A percentile compares a stretch with the other conserved stretches of the same genome.
These are phyloP conservation scores for Entonaema liquescens DNA, from an alignment of 495 filamentous ascomycete genomes.

Conservation along the genomic window DNA sequence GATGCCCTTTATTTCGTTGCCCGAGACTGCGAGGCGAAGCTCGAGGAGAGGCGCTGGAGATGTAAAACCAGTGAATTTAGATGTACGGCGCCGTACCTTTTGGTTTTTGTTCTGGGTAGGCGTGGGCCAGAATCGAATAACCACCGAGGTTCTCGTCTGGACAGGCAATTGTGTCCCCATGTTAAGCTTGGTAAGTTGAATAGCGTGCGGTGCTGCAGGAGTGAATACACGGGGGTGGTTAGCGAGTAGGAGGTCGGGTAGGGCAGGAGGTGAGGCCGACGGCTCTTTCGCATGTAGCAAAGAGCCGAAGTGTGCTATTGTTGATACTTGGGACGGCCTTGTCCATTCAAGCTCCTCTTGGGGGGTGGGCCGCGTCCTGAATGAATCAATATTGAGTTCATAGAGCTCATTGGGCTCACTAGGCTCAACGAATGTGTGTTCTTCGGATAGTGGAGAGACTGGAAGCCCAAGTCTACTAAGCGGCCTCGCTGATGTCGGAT, in stretches of 20 bases:
- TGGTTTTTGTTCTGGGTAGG: conserved; percentile 4
- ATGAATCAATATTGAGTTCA: not conserved
- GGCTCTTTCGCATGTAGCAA: conserved; percentile 44
- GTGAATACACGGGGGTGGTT: conserved; percentile 34
- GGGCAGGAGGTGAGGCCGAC: not conserved
- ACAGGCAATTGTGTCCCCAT: not conserved
- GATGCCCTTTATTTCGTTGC: conserved; percentile 34
- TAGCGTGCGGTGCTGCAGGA: conserved; percentile 37
- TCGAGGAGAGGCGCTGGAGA: conserved; percentile 48
- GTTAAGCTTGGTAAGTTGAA: conserved; percentile 36
- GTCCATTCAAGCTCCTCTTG: conserved; percentile 43
- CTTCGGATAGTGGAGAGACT: conserved; percentile 8
- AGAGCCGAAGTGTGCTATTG: conserved; percentile 53
- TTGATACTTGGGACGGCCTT: conserved; percentile 36
- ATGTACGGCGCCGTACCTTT: not conserved
- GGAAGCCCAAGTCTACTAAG: conserved; percentile 31
- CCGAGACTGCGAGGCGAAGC: conserved; percentile 47
- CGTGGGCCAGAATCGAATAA: conserved; percentile 36
- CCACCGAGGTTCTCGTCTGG: conserved; percentile 20
- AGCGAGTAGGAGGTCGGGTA: conserved; percentile 22
- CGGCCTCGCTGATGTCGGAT: not conserved
- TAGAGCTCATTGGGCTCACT: not conserved
- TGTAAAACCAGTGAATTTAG: not conserved
- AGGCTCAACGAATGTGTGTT: not conserved
- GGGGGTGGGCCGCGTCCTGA: no score